Evolutionary conservation across 2,329 filamentous ascomycete species (phyloP).

Genomic region (Aspergillus fischeri): DNA sequence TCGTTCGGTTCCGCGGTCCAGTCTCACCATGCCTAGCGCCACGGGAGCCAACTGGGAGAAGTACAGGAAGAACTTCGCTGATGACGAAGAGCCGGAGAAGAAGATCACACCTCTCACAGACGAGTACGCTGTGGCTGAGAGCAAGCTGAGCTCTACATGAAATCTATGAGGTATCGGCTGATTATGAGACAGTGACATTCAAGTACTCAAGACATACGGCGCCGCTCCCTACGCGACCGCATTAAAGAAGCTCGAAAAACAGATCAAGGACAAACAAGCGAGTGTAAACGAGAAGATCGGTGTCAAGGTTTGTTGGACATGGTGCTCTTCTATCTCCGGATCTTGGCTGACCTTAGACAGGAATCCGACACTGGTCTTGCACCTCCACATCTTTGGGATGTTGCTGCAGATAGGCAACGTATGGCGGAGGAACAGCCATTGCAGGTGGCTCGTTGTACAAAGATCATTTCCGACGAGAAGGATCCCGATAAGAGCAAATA

Average conservation of each 20-base stretch:
- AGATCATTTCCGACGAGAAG: slow-evolving; percentile 97
- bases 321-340: slow-evolving; percentile 15
- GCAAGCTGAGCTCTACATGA: background rate
- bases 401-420: slow-evolving; percentile 93
- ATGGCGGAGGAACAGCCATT: slow-evolving; percentile 98
- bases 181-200: slow-evolving; percentile 71
- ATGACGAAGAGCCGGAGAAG: slow-evolving; percentile 98
- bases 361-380: slow-evolving; percentile 98
- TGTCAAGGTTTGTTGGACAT: slow-evolving; percentile 37
- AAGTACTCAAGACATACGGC: slow-evolving; percentile 98
- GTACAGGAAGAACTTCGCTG: slow-evolving; percentile 94
- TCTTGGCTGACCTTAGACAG: slow-evolving; percentile 42
- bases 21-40: slow-evolving; percentile 75
- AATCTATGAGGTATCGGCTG: background rate
- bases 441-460: slow-evolving; percentile 96
- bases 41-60: slow-evolving; percentile 97
- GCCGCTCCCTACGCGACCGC: slow-evolving; percentile 91
- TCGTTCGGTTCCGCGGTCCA: slow-evolving; percentile 22
- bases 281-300: slow-evolving; percentile 99
- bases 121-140: slow-evolving; percentile 61
- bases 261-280: slow-evolving; percentile 98
- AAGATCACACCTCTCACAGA: slow-evolving; percentile 97
- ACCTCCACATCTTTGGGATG: slow-evolving; percentile 97
- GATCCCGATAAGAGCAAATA: slow-evolving; percentile 99
- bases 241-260: slow-evolving; percentile 95